Evolutionary conservation across 805 yeast species (phyloP).

Genomic region (Candida ulmi): DNA sequence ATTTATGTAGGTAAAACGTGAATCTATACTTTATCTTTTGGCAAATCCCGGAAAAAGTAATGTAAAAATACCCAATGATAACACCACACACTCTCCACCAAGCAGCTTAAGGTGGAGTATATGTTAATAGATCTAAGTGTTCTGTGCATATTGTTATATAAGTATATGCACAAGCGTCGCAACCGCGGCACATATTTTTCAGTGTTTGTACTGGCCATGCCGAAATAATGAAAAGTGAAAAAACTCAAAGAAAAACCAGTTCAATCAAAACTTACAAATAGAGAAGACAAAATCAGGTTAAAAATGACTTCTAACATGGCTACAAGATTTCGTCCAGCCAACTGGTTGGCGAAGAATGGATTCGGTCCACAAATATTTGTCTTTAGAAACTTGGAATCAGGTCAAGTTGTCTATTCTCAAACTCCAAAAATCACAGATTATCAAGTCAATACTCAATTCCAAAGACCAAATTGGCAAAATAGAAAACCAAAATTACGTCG

Average conservation of each 20-base stretch:
- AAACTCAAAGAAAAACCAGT: background rate
- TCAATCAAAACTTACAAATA: background rate
- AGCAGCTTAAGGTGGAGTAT: too few species aligned
- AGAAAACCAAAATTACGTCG: constrained; percentile 71
- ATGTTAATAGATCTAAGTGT: too few species aligned
- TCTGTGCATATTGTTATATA: too few species aligned
- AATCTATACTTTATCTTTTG: too few species aligned
- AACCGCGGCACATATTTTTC: background rate
- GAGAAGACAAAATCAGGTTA: background rate
- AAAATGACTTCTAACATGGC: constrained; percentile 6
- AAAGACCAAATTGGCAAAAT: constrained; percentile 87
- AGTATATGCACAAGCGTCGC: background rate
- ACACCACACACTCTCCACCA: too few species aligned
- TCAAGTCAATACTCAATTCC: constrained; percentile 52
- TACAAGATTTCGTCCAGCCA: constrained; percentile 44
- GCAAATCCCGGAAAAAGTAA: too few species aligned
- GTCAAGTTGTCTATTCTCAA: constrained; percentile 88
- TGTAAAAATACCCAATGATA: too few species aligned
- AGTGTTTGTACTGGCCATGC: too few species aligned
- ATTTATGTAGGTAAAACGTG: too few species aligned
- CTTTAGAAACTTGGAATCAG: constrained; percentile 81
- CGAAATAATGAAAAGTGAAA: background rate
- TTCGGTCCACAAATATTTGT: constrained; percentile 80
- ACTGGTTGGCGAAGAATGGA: constrained; percentile 53
- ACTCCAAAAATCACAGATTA: constrained; percentile 53